A percentile compares a stretch with the other conserved stretches of the same genome.
phyloP scores from a whole-genome alignment of 805 yeast species.

The Cyberlindnera mrakii region DNA sequence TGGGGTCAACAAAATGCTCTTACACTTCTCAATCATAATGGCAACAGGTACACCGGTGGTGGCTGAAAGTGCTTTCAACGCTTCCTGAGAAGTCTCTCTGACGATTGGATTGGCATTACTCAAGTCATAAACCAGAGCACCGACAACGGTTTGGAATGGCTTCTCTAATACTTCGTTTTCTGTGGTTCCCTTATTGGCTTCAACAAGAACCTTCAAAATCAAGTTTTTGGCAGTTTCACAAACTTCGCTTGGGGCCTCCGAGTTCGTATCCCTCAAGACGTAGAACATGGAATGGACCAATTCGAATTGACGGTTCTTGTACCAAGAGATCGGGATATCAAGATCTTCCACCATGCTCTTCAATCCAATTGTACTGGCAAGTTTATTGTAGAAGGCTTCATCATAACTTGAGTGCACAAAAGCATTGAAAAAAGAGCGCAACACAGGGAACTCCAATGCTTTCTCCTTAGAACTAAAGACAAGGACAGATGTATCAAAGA shows the following conservation, averaged over 20 bases:
- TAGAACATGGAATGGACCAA: slow-evolving; percentile 81
- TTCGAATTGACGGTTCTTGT: slow-evolving; percentile 74
- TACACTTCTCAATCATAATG: slow-evolving; percentile 75
- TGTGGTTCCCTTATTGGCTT: slow-evolving; percentile 58
- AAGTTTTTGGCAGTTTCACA: slow-evolving; percentile 64
- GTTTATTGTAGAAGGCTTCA: slow-evolving; percentile 76
- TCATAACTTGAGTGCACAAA: slow-evolving; percentile 91
- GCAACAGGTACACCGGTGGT: slow-evolving; percentile 66
- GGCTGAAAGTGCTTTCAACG: slow-evolving; percentile 62
- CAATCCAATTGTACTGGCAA: slow-evolving; percentile 86
- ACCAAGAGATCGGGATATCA: slow-evolving; percentile 64
- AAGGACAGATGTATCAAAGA: slow-evolving; percentile 54
- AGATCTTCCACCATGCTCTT: slow-evolving; percentile 65
- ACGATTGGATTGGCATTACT: slow-evolving; percentile 84
- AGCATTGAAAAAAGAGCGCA: slow-evolving; percentile 69
- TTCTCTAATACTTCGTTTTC: slow-evolving; percentile 59
- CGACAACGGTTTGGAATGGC: slow-evolving; percentile 73
- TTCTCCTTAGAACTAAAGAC: slow-evolving; percentile 65
- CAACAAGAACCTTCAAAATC: slow-evolving; percentile 54
- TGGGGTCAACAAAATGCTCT: slow-evolving; percentile 78
- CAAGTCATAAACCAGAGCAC: slow-evolving; percentile 87
- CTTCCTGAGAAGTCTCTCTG: slow-evolving; percentile 72
- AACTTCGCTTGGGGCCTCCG: slow-evolving; percentile 80
- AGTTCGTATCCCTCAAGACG: slow-evolving; percentile 83
- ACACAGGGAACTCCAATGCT: slow-evolving; percentile 66